Percentiles rank a stretch among this genome's conserved stretches.
phyloP scores from a whole-genome alignment of 1,284 basidiomycete genomes.

The Rhizopogon parksii region DNA sequence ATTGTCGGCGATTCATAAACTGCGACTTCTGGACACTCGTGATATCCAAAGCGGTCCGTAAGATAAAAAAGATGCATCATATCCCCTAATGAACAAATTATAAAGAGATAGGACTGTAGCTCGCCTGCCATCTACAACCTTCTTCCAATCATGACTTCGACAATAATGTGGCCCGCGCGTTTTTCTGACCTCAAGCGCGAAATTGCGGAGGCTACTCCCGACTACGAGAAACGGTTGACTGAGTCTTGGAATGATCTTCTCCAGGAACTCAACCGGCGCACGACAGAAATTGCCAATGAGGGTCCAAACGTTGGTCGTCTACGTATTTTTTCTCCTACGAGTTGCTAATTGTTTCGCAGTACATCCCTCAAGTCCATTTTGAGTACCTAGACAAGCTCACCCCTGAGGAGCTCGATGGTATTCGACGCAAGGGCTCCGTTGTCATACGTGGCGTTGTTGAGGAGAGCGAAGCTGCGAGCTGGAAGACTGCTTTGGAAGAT shows the following conservation, averaged over 20 bases:
- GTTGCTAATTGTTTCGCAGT: slow-evolving; percentile 17
- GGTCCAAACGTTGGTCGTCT: slow-evolving; percentile 41
- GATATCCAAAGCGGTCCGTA: slow-evolving; percentile 4
- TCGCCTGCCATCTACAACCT: not conserved
- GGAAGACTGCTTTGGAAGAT: slow-evolving; percentile 50
- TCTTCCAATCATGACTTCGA: slow-evolving; percentile 8
- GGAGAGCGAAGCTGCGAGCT: slow-evolving; percentile 43
- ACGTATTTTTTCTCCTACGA: not conserved
- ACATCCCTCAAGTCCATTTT: slow-evolving; percentile 57
- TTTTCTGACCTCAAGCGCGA: slow-evolving; percentile 51
- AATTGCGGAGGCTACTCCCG: slow-evolving; percentile 43
- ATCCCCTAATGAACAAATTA: slow-evolving; percentile 1
- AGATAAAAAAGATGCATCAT: not conserved
- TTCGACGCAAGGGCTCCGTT: slow-evolving; percentile 51
- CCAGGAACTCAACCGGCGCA: slow-evolving; percentile 38
- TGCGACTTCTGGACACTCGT: not conserved
- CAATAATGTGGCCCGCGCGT: slow-evolving; percentile 29
- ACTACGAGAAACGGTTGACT: slow-evolving; percentile 35
- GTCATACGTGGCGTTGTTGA: slow-evolving; percentile 58
- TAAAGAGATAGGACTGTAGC: slow-evolving; percentile 6
- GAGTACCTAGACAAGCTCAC: slow-evolving; percentile 43
- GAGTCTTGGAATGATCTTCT: slow-evolving; percentile 57
- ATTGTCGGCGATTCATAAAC: slow-evolving; percentile 1
- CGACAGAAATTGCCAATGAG: slow-evolving; percentile 36
- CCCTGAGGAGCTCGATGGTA: slow-evolving; percentile 39